Percentiles rank a stretch among this genome's conserved stretches.
phyloP scores from a whole-genome alignment of 73 alveolate genomes.

The Blepharisma stoltei region DNA sequence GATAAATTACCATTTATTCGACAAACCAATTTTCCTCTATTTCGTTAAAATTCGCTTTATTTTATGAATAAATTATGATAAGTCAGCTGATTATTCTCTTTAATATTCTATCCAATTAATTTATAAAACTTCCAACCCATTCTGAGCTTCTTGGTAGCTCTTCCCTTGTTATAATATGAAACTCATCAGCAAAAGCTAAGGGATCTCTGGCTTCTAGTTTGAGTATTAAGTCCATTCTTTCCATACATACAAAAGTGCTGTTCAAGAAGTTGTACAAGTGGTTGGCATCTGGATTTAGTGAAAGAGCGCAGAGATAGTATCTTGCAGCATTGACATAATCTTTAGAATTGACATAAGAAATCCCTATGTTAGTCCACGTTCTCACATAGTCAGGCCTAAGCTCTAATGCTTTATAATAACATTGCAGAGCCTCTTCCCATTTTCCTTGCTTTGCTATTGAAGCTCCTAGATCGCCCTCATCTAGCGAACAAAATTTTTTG shows the following conservation, averaged over 20 bases:
- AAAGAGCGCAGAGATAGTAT: slow-evolving; percentile 71
- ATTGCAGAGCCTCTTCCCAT: slow-evolving; percentile 58
- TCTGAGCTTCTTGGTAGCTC: slow-evolving; percentile 50
- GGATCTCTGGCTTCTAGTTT: slow-evolving; percentile 41
- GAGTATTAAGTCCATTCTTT: slow-evolving; percentile 49
- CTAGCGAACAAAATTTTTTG: too few species aligned
- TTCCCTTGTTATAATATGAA: slow-evolving; percentile 52
- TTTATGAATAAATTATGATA: too few species aligned
- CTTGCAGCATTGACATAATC: slow-evolving; percentile 63
- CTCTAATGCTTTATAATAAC: slow-evolving; percentile 74
- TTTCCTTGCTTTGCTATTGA: slow-evolving; percentile 70
- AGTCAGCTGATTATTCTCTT: too few species aligned
- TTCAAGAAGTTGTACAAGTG: slow-evolving; percentile 81
- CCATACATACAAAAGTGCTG: slow-evolving; percentile 48
- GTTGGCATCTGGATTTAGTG: slow-evolving; percentile 75
- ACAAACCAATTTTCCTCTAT: too few species aligned
- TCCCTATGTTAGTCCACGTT: slow-evolving; percentile 82
- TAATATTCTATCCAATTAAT: too few species aligned
- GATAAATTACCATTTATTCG: too few species aligned
- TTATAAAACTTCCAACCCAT: background rate
- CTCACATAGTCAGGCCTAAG: slow-evolving; percentile 86
- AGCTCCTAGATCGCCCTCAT: too few species aligned
- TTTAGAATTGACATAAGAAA: slow-evolving; percentile 61
- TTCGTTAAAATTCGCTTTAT: too few species aligned
- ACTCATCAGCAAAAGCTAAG: slow-evolving; percentile 40